Percentiles rank a stretch among this genome's conserved stretches.
Evolutionary conservation across 1,284 basidiomycete species (phyloP).

Genomic region (Peniophora sp.): DNA sequence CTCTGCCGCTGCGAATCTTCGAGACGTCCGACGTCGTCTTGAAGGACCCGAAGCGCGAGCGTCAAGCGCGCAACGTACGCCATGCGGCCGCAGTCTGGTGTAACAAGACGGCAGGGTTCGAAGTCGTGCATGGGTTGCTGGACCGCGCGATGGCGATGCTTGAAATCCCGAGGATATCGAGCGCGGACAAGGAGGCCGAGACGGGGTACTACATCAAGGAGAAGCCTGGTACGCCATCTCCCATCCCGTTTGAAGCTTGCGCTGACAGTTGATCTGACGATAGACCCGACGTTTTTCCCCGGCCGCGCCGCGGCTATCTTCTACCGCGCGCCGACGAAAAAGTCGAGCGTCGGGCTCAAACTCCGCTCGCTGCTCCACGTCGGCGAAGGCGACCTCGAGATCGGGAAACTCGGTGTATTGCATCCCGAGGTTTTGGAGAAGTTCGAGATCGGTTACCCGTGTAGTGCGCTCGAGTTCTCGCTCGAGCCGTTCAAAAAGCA

Average conservation of each 20-base stretch:
- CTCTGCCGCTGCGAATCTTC: conserved; percentile 90
- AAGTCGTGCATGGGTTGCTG: conserved; percentile 91
- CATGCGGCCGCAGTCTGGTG: conserved; percentile 91
- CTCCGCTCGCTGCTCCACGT: conserved; percentile 24
- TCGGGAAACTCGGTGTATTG: conserved; percentile 83
- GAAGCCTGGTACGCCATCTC: conserved; percentile 53
- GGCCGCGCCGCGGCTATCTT: conserved; percentile 89
- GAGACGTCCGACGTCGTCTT: conserved; percentile 92
- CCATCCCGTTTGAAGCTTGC: not conserved
- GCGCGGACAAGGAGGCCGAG: conserved; percentile 43
- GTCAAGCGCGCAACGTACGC: conserved; percentile 82
- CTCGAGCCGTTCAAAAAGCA: conserved; percentile 87
- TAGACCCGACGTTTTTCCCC: conserved; percentile 92
- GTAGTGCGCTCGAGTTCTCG: conserved; percentile 90
- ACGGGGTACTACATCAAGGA: conserved; percentile 92
- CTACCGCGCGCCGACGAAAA: conserved; percentile 59
- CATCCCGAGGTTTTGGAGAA: conserved; percentile 88
- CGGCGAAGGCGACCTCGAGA: conserved; percentile 47
- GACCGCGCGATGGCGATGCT: conserved; percentile 94
- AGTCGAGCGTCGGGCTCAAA: conserved; percentile 24
- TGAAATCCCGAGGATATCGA: conserved; percentile 75
- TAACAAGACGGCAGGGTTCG: conserved; percentile 95
- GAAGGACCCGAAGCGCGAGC: conserved; percentile 74
- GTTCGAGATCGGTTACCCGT: conserved; percentile 94
- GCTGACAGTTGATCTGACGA: conserved; percentile 4